Base-by-base conservation (phyloP, 768 basidiomycete species). In the Coprinopsis sp. region DNA sequence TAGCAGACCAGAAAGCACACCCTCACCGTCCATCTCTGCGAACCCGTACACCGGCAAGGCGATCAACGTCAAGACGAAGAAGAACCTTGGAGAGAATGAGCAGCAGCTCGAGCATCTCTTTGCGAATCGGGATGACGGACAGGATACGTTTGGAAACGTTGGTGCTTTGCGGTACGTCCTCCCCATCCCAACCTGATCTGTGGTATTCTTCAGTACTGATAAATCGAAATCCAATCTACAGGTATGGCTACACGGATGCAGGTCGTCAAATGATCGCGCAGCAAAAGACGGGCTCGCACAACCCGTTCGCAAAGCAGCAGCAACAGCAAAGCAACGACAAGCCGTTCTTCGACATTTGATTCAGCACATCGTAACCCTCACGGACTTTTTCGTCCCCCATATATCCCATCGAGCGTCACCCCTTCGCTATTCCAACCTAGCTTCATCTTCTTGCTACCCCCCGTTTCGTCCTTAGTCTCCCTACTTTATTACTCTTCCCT, bases 131-230 rank as follows among this genome's bases (percentile, higher is more conserved):
- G 94, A 96, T 47, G 92, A 90, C 55, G 95, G 96, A 1, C 72
- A 87, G 61, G 96, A 99, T 66, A 95, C 95, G 44, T 98, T 97
- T 60, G 95, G 95, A 41, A 99, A 98, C 62, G 56, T 81, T 25
- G 95, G 95, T 16, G 51, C 71, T 42, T 61, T 95, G 51, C 78
- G 93, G 73, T 82, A 38, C 28, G 44, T 51, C 73, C 67, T 51
- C 56, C 24, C 28, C n/a, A 19, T 53, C 27, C 30, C n/a, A 33
- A 2, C 28, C 43, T 36, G 16, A 10, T 12, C 36, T 19, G 2
- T 16, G 7, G 11, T 37, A n/a, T 16, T 11, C 18, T 13, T 19
- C 12, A 25, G 2, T n/a, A 13, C 28, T 30, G 21, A 43, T 29
- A n/a, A n/a, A n/a, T n/a, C n/a, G n/a, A n/a, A n/a, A n/a, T n/a